Evolutionary conservation across 805 yeast genomes (phyloP).

Genomic region (Debaryomyces tyrocola): DNA sequence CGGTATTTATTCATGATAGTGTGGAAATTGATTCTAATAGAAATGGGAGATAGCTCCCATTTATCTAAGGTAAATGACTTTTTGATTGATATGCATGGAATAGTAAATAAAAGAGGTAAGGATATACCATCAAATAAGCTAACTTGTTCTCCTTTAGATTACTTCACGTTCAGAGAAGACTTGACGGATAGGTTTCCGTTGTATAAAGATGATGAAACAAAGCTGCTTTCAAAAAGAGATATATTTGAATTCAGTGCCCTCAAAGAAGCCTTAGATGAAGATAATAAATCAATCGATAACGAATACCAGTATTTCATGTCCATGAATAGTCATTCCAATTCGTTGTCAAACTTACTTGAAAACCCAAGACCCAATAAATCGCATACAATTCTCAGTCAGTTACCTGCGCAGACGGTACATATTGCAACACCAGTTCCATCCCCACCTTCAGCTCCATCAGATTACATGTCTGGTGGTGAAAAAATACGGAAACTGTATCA

Average conservation of each 20-base stretch:
- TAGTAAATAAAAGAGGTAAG: slow-evolving; percentile 22
- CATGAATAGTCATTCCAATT: slow-evolving; percentile 45
- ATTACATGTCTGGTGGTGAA: slow-evolving; percentile 47
- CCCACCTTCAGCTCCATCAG: slow-evolving; percentile 55
- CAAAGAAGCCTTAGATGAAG: slow-evolving; percentile 30
- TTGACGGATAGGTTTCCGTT: slow-evolving; percentile 74
- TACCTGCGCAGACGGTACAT: slow-evolving; percentile 60
- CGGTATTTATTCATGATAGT: slow-evolving; percentile 56
- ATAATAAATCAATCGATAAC: slow-evolving; percentile 12
- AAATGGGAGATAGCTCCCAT: slow-evolving; percentile 57
- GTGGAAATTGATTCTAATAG: slow-evolving; percentile 54
- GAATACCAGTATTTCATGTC: slow-evolving; percentile 36
- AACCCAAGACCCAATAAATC: slow-evolving; percentile 54
- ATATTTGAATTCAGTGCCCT: slow-evolving; percentile 19
- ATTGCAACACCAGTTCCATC: slow-evolving; percentile 90
- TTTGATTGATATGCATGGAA: slow-evolving; percentile 42
- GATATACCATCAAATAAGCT: slow-evolving; percentile 26
- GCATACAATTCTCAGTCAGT: slow-evolving; percentile 41
- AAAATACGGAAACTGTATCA: slow-evolving; percentile 58
- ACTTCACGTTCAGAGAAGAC: slow-evolving; percentile 76
- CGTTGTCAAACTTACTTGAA: slow-evolving; percentile 60
- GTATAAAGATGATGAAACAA: slow-evolving; percentile 41
- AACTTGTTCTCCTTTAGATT: slow-evolving; percentile 80
- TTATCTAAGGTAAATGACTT: slow-evolving; percentile 46
- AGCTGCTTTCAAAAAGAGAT: slow-evolving; percentile 22